A percentile compares a stretch with the other conserved stretches of the same genome.
Evolutionary conservation across 108 stramenopile genomes (phyloP).

Genomic region (Craspedostauros australis): DNA sequence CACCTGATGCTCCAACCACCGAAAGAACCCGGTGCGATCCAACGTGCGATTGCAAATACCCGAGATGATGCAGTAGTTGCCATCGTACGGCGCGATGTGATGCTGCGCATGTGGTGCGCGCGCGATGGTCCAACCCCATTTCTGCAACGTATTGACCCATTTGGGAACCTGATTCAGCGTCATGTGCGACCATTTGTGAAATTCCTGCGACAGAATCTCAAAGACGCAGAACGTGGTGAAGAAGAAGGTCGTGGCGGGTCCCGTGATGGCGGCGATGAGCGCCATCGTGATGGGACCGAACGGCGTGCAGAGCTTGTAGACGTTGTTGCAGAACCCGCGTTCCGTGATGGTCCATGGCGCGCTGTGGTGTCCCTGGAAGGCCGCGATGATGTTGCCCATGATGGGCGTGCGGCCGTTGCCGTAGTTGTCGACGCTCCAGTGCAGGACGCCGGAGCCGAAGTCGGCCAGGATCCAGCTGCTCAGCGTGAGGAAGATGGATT

Average conservation of each 20-base stretch:
- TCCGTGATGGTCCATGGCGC: slow-evolving; percentile 94
- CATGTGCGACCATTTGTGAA: slow-evolving; percentile 89
- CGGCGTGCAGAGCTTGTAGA: slow-evolving; percentile 84
- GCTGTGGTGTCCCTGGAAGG: slow-evolving; percentile 92
- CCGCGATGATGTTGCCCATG: slow-evolving; percentile 89
- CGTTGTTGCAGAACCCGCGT: slow-evolving; percentile 89
- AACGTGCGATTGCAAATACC: slow-evolving; percentile 69
- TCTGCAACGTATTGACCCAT: slow-evolving; percentile 59
- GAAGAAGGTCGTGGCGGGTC: slow-evolving; percentile 46
- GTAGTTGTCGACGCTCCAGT: slow-evolving; percentile 96
- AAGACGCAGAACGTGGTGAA: slow-evolving; percentile 61
- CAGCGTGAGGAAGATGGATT: slow-evolving; percentile 23
- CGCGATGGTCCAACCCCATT: slow-evolving; percentile 47
- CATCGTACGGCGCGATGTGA: slow-evolving; percentile 85
- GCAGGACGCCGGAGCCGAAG: slow-evolving; percentile 82
- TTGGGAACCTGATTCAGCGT: slow-evolving; percentile 41
- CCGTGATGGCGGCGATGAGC: slow-evolving; percentile 33
- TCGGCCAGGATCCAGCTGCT: slow-evolving; percentile 72
- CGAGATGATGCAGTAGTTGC: slow-evolving; percentile 88
- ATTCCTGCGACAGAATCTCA: slow-evolving; percentile 82
- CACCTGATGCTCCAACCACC: slow-evolving; percentile 69
- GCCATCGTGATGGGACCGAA: slow-evolving; percentile 64
- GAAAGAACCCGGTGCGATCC: slow-evolving; percentile 79
- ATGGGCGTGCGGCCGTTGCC: slow-evolving; percentile 86
- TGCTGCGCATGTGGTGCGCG: slow-evolving; percentile 82